phyloP scores from a whole-genome alignment of 2,329 filamentous ascomycete species.

The Penicillium hordei region DNA sequence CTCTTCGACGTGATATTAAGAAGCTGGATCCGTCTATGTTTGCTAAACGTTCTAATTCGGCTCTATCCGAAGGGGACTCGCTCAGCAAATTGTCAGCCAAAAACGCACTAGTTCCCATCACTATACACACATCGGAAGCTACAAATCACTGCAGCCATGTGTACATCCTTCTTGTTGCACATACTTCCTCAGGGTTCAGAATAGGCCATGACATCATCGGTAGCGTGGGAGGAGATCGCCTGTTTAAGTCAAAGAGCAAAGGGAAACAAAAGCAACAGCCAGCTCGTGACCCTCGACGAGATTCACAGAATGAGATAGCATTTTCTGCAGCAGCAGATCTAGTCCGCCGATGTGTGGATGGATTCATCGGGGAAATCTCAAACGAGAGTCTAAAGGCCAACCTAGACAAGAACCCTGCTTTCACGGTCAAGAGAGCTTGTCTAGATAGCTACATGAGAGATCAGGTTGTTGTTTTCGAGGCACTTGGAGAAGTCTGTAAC shows the following conservation, averaged over 20 bases:
- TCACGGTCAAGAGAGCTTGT: constrained; percentile 37
- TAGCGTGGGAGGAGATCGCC: neutral
- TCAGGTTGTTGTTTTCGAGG: constrained; percentile 61
- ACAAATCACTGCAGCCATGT: constrained; percentile 47
- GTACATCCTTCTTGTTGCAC: constrained; percentile 58
- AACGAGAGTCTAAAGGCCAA: constrained; percentile 21
- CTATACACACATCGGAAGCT: constrained; percentile 40
- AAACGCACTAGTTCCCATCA: constrained; percentile 20
- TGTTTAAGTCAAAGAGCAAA: constrained; percentile 1
- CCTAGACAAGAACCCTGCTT: neutral
- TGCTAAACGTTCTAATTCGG: neutral
- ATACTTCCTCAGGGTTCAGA: constrained; percentile 48
- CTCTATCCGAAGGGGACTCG: neutral
- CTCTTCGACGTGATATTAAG: constrained; percentile 20
- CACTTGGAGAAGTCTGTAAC: constrained; percentile 46
- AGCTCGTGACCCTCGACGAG: neutral
- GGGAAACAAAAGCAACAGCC: neutral
- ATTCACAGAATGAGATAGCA: neutral
- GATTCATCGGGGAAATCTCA: constrained; percentile 49
- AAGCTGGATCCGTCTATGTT: constrained; percentile 19
- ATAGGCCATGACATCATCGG: constrained; percentile 53
- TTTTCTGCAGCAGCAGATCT: constrained; percentile 36
- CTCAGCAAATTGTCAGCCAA: neutral
- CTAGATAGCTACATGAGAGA: constrained; percentile 59
- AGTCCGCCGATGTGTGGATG: constrained; percentile 45